Percentiles rank a stretch among this genome's conserved stretches.
Evolutionary conservation across 2,329 filamentous ascomycete genomes (phyloP).

Genomic region (Bretziella fagacearum): DNA sequence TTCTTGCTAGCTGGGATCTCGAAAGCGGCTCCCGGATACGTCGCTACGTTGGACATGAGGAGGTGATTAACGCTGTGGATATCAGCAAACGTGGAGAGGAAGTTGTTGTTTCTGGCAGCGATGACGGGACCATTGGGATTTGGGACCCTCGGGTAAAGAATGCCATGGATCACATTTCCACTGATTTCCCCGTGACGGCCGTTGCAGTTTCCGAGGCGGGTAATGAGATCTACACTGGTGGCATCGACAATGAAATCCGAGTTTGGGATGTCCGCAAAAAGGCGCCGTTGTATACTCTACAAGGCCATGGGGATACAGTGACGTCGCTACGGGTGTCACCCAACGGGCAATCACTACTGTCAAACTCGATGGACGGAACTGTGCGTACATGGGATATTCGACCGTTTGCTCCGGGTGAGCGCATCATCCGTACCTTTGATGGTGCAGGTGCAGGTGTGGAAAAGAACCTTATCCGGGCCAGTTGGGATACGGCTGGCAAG

Average conservation of each 20-base stretch:
- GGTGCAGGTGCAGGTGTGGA: conserved; percentile 78
- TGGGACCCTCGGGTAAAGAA: conserved; percentile 92
- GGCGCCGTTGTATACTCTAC: conserved; percentile 67
- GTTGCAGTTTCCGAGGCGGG: conserved; percentile 85
- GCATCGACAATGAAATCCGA: conserved; percentile 93
- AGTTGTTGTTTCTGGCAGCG: conserved; percentile 73
- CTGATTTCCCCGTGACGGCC: conserved; percentile 81
- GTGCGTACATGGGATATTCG: conserved; percentile 92
- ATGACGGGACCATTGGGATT: conserved; percentile 84
- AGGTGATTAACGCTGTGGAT: conserved; percentile 85
- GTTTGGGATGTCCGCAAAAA: conserved; percentile 96
- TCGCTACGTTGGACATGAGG: conserved; percentile 81
- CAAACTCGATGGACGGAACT: conserved; percentile 85
- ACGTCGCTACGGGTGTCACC: conserved; percentile 85
- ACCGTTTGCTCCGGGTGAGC: conserved; percentile 78
- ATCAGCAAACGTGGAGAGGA: conserved; percentile 82
- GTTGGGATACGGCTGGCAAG: conserved; percentile 76
- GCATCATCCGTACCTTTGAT: conserved; percentile 75
- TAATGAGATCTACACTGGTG: conserved; percentile 85
- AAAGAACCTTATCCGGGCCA: conserved; percentile 78
- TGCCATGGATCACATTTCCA: conserved; percentile 74
- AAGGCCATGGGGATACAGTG: conserved; percentile 81
- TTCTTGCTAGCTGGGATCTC: conserved; percentile 85
- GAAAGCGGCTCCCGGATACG: conserved; percentile 86
- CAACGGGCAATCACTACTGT: conserved; percentile 76